Conservation (phyloP, 2,329 filamentous ascomycete species). For the Tetracladium maxilliforme region DNA sequence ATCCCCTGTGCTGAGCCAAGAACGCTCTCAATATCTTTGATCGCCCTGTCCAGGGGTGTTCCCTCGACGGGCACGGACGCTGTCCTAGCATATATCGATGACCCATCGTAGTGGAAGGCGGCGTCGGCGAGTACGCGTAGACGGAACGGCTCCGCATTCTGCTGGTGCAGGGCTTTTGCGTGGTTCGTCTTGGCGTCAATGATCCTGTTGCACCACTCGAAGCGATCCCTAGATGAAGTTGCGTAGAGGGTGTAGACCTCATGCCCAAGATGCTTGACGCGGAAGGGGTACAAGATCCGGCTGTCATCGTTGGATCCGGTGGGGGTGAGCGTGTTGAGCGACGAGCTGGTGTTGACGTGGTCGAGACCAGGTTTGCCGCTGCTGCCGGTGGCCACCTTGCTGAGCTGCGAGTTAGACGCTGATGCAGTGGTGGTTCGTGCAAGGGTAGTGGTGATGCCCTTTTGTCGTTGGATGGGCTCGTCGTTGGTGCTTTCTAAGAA, state of each 20-base stretch:
- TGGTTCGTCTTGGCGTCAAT: constrained; percentile 90
- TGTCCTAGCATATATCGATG: constrained; percentile 42
- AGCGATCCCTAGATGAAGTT: constrained; percentile 54
- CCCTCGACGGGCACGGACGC: constrained; percentile 66
- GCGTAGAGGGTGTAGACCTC: constrained; percentile 89
- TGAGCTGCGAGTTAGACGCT: constrained; percentile 38
- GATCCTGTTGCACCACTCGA: constrained; percentile 88
- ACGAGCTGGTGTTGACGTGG: constrained; percentile 54
- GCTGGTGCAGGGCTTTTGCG: constrained; percentile 72
- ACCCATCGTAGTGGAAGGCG: constrained; percentile 68
- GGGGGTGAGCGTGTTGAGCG: constrained; percentile 31
- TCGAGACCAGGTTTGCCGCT: constrained; percentile 43
- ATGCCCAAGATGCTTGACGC: constrained; percentile 77
- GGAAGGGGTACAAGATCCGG: constrained; percentile 96
- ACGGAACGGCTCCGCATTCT: constrained; percentile 92
- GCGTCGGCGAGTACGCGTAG: constrained; percentile 84
- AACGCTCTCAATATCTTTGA: constrained; percentile 71
- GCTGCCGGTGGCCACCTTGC: constrained; percentile 16
- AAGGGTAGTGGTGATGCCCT: constrained; percentile 52
- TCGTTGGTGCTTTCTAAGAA: constrained; percentile 88
- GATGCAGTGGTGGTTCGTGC: constrained; percentile 46
- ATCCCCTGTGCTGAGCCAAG: constrained; percentile 60
- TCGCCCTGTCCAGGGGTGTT: constrained; percentile 82
- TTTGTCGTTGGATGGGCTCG: constrained; percentile 55
- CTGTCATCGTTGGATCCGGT: constrained; percentile 51